Evolutionary conservation across 192 early-diverging fungal genomes (phyloP), one percentile per base, ranked within the genome.

Genomic region (Backusella luteola): DNA sequence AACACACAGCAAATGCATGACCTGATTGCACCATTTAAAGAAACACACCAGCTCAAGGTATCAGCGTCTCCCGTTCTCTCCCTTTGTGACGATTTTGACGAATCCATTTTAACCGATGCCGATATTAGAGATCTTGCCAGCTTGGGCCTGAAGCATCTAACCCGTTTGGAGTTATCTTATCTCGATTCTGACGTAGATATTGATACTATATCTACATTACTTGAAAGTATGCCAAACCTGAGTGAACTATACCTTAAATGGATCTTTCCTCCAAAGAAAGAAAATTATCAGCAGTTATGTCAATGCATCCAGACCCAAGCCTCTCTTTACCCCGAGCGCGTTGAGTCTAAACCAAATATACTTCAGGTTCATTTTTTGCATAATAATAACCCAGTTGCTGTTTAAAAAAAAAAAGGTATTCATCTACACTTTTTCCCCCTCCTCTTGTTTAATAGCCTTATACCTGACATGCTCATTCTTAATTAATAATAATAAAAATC

Each of bases 71-170:
- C 46, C 1, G 49, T 73, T 9, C 26, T 73, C 12, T 73, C 71
- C 19, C 29, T 73, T 21, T 73, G 71, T 35, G 71, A 73, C 3
- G 71, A 73, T 53, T 52, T 73, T 34, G 71, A 73, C 59, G 46
- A 49, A 21, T 73, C 71, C n/a, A 73, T 73, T 32, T 53, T 73
- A 17, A 53, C 71, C 17, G 34, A 73, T 11, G 32, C 26, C 9
- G 71, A 73, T 2, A 53, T 73, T 6, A 11, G 34, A 52, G 32
- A 44, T 4, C 34, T 73, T 34, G 34, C 71, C 4, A 53, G 32
- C 34, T n/a, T 73, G n/a, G 71, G 34, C 2, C 11, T 53, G 21
- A 73, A 53, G 4, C 34, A 36, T 4, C 32, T 73, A 5, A 32
- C 17, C 6, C 44, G 46, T 3, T 53, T 73, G 7, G 44, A 49